These are phyloP conservation scores for Achaetomium macrosporum DNA, from an alignment of 2,329 filamentous ascomycete genomes.

Conservation along the genomic window DNA sequence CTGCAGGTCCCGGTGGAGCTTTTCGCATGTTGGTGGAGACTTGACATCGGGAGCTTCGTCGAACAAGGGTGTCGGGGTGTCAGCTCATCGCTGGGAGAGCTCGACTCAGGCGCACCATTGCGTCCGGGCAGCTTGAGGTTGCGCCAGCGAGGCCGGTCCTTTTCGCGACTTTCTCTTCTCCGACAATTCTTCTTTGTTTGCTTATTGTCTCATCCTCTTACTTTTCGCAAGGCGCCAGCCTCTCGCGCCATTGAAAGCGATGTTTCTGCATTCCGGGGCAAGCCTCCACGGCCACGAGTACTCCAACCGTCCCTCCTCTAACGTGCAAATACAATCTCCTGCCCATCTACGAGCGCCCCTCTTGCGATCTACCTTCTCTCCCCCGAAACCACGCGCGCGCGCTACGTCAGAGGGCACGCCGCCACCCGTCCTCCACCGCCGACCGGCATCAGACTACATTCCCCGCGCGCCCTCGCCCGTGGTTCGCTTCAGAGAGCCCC, in stretches of 20 bases:
- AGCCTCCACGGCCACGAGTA: conserved; percentile 57
- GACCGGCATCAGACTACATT: conserved; percentile 36
- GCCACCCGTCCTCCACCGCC: conserved; percentile 22
- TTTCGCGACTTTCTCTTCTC: background rate
- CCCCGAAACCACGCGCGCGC: conserved; percentile 27
- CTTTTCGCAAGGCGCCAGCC: background rate
- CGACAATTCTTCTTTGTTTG: background rate
- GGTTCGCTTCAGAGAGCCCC: conserved; percentile 42
- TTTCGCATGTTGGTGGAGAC: background rate
- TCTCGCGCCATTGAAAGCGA: conserved; percentile 33
- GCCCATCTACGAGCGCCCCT: conserved; percentile 35
- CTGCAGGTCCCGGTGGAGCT: background rate
- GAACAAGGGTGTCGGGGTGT: background rate
- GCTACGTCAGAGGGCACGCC: conserved; percentile 6
- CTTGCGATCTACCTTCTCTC: conserved; percentile 38
- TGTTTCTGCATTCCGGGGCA: conserved; percentile 56
- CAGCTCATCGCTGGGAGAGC: background rate
- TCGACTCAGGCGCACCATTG: background rate
- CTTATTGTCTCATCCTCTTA: background rate
- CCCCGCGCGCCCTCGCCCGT: conserved; percentile 34
- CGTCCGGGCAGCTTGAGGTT: conserved; percentile 1
- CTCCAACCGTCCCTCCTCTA: conserved; percentile 35
- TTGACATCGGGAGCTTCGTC: background rate
- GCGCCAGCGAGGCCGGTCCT: conserved; percentile 10
- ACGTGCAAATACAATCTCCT: conserved; percentile 30